phyloP scores from a whole-genome alignment of 2,329 filamentous ascomycete genomes.

The Fusarium sp. region DNA sequence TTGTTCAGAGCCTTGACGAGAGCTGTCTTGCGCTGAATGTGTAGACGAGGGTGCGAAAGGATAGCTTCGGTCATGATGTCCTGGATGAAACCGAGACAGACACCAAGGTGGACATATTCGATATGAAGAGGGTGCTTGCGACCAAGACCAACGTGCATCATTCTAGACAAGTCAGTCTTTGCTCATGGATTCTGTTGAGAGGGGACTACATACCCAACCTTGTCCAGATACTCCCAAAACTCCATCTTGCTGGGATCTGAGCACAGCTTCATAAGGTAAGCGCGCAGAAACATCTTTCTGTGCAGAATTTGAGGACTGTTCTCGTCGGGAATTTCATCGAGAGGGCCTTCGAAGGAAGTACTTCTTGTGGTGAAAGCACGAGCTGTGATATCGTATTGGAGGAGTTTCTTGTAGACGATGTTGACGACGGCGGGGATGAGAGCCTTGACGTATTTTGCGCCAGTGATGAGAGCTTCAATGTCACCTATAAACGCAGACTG shows the following conservation, averaged over 20 bases:
- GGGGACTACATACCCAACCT: constrained; percentile 70
- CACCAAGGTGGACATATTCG: constrained; percentile 83
- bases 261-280: constrained; percentile 79
- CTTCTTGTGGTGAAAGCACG: constrained; percentile 74
- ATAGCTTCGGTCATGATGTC: constrained; percentile 82
- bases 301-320: constrained; percentile 79
- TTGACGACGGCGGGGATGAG: constrained; percentile 85
- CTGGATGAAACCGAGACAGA: constrained; percentile 77
- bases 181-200: not conserved
- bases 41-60: constrained; percentile 74
- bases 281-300: constrained; percentile 81
- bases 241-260: constrained; percentile 79
- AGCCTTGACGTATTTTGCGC: constrained; percentile 81
- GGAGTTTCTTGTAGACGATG: constrained; percentile 83
- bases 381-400: constrained; percentile 84
- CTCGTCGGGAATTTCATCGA: constrained; percentile 71
- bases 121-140: constrained; percentile 78
- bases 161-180: constrained; percentile 50
- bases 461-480: constrained; percentile 74
- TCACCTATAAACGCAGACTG: constrained; percentile 61
- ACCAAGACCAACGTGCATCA: constrained; percentile 84
- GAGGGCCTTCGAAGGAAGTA: constrained; percentile 72
- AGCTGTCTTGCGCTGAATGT: constrained; percentile 74
- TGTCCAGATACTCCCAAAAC: constrained; percentile 86
- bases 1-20: constrained; percentile 81